Evolutionary conservation across 257 asterid genomes (phyloP).

Genomic region (Solanum clarkiae): DNA sequence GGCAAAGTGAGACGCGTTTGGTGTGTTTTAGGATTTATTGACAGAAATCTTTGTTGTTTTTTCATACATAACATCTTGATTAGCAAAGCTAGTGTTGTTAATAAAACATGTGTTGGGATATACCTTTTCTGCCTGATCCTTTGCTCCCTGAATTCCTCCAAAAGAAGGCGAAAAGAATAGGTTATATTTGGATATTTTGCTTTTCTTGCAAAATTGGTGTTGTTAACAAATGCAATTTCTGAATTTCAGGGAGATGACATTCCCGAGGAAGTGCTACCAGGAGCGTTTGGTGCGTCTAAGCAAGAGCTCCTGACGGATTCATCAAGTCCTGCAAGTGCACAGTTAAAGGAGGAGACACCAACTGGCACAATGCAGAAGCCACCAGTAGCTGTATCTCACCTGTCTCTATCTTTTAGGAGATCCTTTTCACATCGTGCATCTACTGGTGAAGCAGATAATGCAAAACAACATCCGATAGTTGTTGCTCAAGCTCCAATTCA

Average conservation of each 20-base stretch:
- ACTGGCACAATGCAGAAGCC: not conserved
- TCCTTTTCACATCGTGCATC: conserved; percentile 26
- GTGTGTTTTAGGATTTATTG: not conserved
- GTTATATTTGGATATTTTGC: not conserved
- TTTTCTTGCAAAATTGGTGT: not conserved
- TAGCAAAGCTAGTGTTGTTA: too few species aligned
- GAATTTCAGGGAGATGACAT: conserved; percentile 63
- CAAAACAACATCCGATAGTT: conserved; percentile 1
- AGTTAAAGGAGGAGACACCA: not conserved
- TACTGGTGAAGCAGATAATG: not conserved
- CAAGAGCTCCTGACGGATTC: conserved; percentile 3
- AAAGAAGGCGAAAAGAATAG: not conserved
- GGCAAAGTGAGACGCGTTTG: not conserved
- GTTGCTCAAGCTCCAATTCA: not conserved
- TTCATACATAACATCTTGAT: too few species aligned
- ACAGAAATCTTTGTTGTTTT: not conserved
- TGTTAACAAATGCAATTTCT: not conserved
- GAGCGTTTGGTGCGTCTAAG: conserved; percentile 30
- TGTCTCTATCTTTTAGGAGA: conserved; percentile 44
- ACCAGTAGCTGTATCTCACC: conserved; percentile 22
- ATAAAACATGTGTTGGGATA: not conserved
- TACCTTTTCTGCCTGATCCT: not conserved
- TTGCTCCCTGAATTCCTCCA: not conserved
- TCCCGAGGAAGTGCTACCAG: conserved; percentile 64
- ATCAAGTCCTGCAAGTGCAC: not conserved